Conservation (phyloP, 441 rosid genomes). For the Eugenia klotzschiana region DNA sequence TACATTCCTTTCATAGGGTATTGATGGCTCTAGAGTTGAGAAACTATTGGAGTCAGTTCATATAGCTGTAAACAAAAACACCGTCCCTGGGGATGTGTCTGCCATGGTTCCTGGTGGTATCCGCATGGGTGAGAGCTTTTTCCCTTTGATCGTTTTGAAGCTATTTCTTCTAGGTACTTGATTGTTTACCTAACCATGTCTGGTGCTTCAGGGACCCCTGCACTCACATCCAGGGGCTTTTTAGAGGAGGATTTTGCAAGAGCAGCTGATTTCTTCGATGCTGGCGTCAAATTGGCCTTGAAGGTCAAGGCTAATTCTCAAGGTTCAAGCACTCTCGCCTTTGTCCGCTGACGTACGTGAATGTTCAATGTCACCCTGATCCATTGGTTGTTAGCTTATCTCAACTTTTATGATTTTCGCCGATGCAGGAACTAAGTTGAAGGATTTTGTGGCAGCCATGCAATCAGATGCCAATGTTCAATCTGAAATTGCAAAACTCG, state of each 20-base stretch:
- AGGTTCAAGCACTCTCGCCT: constrained; percentile 21
- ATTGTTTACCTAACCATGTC: neutral
- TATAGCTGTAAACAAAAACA: constrained; percentile 90
- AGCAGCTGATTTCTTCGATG: constrained; percentile 83
- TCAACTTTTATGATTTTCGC: constrained; percentile 1
- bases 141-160: neutral
- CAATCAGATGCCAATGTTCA: constrained; percentile 35
- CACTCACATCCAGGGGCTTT: constrained; percentile 90
- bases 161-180: neutral
- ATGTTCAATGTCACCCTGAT: neutral
- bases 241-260: constrained; percentile 70
- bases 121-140: constrained; percentile 63
- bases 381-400: neutral
- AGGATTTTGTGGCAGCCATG: constrained; percentile 72
- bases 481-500: constrained; percentile 53
- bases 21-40: constrained; percentile 96
- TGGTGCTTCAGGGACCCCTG: constrained; percentile 72
- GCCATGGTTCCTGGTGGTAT: constrained; percentile 99
- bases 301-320: constrained; percentile 60
- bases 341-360: neutral
- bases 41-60: constrained; percentile 81
- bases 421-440: constrained; percentile 56
- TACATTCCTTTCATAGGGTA: constrained; percentile 36
- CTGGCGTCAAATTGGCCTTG: constrained; percentile 67
- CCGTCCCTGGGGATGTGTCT: constrained; percentile 95